Percentiles rank a stretch among this genome's conserved stretches.
These are phyloP conservation scores for Coemansia asiatica DNA, from an alignment of 192 early-diverging fungal genomes.

Conservation along the genomic window DNA sequence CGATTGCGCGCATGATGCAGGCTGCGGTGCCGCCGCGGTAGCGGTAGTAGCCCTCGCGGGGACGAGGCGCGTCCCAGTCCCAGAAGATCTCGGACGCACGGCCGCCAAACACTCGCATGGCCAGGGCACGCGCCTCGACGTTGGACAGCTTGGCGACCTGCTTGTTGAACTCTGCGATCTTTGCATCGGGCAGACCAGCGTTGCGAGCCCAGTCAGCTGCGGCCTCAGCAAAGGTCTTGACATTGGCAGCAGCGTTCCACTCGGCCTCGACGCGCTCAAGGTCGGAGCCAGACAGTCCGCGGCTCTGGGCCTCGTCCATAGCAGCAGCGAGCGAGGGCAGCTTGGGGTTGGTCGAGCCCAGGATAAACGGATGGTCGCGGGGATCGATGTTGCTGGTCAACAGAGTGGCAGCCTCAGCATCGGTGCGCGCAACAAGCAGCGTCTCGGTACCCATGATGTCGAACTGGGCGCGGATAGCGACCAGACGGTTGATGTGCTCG, in stretches of 20 bases:
- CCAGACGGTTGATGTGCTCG: constrained; percentile 95
- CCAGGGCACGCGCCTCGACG: constrained; percentile 76
- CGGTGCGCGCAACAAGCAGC: constrained; percentile 90
- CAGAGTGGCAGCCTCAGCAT: constrained; percentile 95
- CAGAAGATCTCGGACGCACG: constrained; percentile 62
- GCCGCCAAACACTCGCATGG: constrained; percentile 59
- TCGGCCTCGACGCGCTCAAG: constrained; percentile 82
- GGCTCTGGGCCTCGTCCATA: constrained; percentile 79
- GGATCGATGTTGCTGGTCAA: constrained; percentile 95
- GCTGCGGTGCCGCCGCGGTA: constrained; percentile 93
- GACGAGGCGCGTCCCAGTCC: constrained; percentile 87
- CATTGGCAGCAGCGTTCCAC: constrained; percentile 76
- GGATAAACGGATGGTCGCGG: constrained; percentile 94
- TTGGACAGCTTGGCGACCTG: constrained; percentile 69
- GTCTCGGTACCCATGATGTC: constrained; percentile 99
- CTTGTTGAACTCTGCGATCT: constrained; percentile 50
- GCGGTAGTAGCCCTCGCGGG: constrained; percentile 95
- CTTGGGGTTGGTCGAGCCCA: constrained; percentile 86
- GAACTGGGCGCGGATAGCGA: constrained; percentile 92
- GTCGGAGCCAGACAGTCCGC: constrained; percentile 68
- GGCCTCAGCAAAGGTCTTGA: constrained; percentile 81
- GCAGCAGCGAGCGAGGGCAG: constrained; percentile 69
- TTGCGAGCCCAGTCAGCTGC: constrained; percentile 67
- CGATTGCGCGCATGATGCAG: constrained; percentile 78
- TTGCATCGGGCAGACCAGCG: constrained; percentile 38